These are phyloP conservation scores for Lachancea lanzarotensis DNA, from an alignment of 805 yeast species.

Conservation along the genomic window DNA sequence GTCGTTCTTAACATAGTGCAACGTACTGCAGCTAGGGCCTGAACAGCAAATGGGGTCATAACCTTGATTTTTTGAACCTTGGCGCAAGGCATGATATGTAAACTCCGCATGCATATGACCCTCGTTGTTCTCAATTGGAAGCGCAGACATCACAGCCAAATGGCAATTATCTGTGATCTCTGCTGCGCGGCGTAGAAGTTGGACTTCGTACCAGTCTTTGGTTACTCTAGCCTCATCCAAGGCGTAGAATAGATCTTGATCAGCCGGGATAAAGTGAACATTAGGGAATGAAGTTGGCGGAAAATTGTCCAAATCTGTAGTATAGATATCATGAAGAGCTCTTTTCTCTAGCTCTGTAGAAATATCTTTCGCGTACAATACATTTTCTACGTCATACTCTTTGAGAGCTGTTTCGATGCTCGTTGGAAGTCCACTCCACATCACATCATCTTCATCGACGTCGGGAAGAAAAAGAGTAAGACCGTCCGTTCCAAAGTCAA, in stretches of 20 bases:
- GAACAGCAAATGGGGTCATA: slow-evolving; percentile 96
- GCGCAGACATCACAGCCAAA: slow-evolving; percentile 84
- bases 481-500: slow-evolving; percentile 44
- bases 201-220: slow-evolving; percentile 78
- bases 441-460: slow-evolving; percentile 70
- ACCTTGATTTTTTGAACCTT: slow-evolving; percentile 83
- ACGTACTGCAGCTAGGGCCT: slow-evolving; percentile 84
- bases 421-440: slow-evolving; percentile 94
- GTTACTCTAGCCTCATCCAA: slow-evolving; percentile 81
- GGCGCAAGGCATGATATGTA: slow-evolving; percentile 85
- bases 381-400: slow-evolving; percentile 77
- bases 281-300: slow-evolving; percentile 33
- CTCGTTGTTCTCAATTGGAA: slow-evolving; percentile 82
- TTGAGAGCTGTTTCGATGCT: slow-evolving; percentile 54
- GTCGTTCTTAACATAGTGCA: slow-evolving; percentile 85
- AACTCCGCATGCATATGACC: slow-evolving; percentile 95
- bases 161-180: slow-evolving; percentile 84
- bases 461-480: slow-evolving; percentile 74
- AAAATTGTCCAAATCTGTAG: slow-evolving; percentile 51
- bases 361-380: slow-evolving; percentile 53
- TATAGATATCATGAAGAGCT: slow-evolving; percentile 31
- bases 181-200: slow-evolving; percentile 71
- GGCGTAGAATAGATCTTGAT: slow-evolving; percentile 55
- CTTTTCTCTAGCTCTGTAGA: slow-evolving; percentile 31
- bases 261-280: slow-evolving; percentile 36